Evolutionary conservation across 148 eudicot genomes (phyloP).

Genomic region (Nepenthes gracilis): DNA sequence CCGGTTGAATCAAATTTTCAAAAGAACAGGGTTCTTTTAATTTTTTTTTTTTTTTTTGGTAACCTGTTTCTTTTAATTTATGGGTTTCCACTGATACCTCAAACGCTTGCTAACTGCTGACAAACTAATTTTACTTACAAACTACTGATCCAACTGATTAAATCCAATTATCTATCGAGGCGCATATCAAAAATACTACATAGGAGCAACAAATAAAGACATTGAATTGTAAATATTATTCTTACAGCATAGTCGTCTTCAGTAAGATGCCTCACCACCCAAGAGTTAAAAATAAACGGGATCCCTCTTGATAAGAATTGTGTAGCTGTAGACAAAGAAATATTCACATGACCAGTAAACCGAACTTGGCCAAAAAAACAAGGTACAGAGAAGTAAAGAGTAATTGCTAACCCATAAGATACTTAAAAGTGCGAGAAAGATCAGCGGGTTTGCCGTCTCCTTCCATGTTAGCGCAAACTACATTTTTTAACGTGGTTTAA

Average conservation of each 20-base stretch:
- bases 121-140: too few species aligned
- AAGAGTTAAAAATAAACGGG: constrained; percentile 85
- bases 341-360: not conserved
- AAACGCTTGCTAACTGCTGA: too few species aligned
- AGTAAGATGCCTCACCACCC: constrained; percentile 90
- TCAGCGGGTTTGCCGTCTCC: constrained; percentile 16
- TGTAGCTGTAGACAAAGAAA: constrained; percentile 38
- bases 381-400: not conserved
- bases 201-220: not conserved
- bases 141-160: too few species aligned
- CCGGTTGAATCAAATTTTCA: too few species aligned
- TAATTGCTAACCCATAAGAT: constrained; percentile 53
- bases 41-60: too few species aligned
- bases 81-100: too few species aligned
- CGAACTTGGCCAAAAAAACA: not conserved
- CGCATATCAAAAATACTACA: not conserved
- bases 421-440: constrained; percentile 87
- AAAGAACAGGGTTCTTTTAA: too few species aligned
- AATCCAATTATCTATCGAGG: too few species aligned
- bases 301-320: constrained; percentile 89
- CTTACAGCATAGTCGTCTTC: constrained; percentile 84
- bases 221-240: not conserved
- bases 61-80: too few species aligned
- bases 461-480: constrained; percentile 9
- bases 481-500: too few species aligned